Evolutionary conservation across 2,329 filamentous ascomycete species (phyloP), one percentile per base, ranked within the genome.

Genomic region (Epichloe glyceriae): DNA sequence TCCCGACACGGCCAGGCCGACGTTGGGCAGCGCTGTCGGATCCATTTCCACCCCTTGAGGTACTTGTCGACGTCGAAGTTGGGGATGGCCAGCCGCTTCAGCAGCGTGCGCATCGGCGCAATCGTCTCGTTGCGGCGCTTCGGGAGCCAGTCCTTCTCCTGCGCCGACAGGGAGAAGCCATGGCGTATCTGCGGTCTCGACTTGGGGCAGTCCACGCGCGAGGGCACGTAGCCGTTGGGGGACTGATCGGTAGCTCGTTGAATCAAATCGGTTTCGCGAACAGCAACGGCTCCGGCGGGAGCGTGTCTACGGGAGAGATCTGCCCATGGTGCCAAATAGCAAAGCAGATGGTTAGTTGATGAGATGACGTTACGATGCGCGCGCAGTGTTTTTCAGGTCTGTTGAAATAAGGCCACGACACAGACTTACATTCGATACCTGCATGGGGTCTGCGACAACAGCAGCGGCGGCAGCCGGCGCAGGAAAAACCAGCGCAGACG

Each of bases 1-100:
- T 12, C 88, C 88, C 0, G 87, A 93, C 43, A 86, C 72, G 11
- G 88, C 86, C 55, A 95, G 78, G 15, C 75, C 88, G 54, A 95
- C 82, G 57, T 73, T 75, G 49, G 74, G 74, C 54, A 75, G 64
- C 26, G 69, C 66, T 0, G 58, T 62, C 6, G 58, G 47, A 45
- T 66, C 52, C 7, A 34, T 60, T 49, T 65, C 60, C 26, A 55
- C 67, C 52, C 53, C 19, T 56, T 49, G 58, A 97, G 80, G 63
- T 93, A 97, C 2, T 69, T 63, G 1, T 72, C 73, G n/a, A 82
- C 83, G 66, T 95, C 83, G 54, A 96, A 91, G 53, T 77, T 80
- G n/a, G 77, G 69, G 55, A 97, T 90, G 58, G 80, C 80, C 61
- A 87, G 74, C 52, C 85, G 78, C 17, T 71, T 71, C 48, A 97